Evolutionary conservation across 2,329 filamentous ascomycete genomes (phyloP).

Genomic region (Diaporthe humulicola): DNA sequence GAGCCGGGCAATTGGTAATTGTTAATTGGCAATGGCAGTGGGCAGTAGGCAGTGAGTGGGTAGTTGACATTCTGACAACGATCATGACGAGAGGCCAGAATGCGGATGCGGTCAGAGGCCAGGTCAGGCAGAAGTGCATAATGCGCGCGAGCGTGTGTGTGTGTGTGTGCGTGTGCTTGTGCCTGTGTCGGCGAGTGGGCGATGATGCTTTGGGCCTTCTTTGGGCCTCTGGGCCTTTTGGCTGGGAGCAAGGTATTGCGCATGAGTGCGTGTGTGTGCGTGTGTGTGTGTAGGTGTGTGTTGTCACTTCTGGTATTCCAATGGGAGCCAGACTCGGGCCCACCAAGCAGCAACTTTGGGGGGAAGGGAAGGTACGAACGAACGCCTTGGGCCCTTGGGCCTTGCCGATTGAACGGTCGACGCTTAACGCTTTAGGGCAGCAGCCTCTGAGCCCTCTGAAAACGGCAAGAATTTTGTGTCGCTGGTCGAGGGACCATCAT

Average conservation of each 20-base stretch:
- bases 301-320: slow-evolving; percentile 49
- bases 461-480: slow-evolving; percentile 31
- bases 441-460: slow-evolving; percentile 17
- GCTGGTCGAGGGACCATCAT: slow-evolving; percentile 18
- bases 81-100: slow-evolving; percentile 13
- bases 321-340: slow-evolving; percentile 7
- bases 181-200: slow-evolving; percentile 46
- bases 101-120: slow-evolving; percentile 40
- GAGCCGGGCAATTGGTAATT: slow-evolving; percentile 18
- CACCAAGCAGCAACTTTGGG: slow-evolving; percentile 1
- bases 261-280: neutral
- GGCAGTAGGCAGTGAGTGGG: neutral
- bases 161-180: neutral
- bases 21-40: slow-evolving; percentile 3
- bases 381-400: slow-evolving; percentile 1
- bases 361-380: slow-evolving; percentile 13
- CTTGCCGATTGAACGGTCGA: slow-evolving; percentile 19
- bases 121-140: slow-evolving; percentile 63
- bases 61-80: neutral
- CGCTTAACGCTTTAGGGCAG: slow-evolving; percentile 20
- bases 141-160: slow-evolving; percentile 15
- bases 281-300: slow-evolving; percentile 14
- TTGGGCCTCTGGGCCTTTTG: slow-evolving; percentile 45
- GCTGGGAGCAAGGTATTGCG: neutral
- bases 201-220: slow-evolving; percentile 54